Base-by-base conservation (phyloP, 2,329 filamentous ascomycete species). In the Calonectria fujianensis region DNA sequence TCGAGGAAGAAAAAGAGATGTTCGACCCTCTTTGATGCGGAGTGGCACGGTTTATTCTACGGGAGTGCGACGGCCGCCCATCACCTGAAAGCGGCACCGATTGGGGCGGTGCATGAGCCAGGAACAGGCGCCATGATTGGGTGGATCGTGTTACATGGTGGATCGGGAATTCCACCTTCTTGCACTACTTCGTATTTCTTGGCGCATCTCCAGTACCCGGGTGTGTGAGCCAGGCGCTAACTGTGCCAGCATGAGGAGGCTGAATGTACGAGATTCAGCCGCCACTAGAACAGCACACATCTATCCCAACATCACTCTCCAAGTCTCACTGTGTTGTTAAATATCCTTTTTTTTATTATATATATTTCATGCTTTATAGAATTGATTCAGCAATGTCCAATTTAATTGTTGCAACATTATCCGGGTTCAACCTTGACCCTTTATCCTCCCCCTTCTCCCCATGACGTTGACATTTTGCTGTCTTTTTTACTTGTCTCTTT, bases 21-120 rank as follows among this genome's bases (percentile, higher is more conserved):
- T 5, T 39, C 8, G 13, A 18, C 37, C 31, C 27, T 61, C 35
- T 41, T 41, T 63, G 57, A 41, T 61, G 57, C 57, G 29, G 35
- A 63, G 57, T 61, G 57, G 57, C 57, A 27, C 57, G n/a, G 57
- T 61, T 24, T 45, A 39, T 39, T 37, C 51, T 16, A n/a, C 11
- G 57, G 29, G 57, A 41, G 57, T 63, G 24, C n/a, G 57, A 63
- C 57, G 57, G 57, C 57, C 37, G 57, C 57, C 57, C 57, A 70
- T 70, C 61, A 69, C 51, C 72, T 59, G 68, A 74, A 74, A 63
- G 67, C 52, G 72, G 72, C 59, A 57, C 63, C 32, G 50, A 77
- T 75, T 78, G 79, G 74, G 79, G 79, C 79, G 75, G 79, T 80
- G 79, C 72, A 76, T 24, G 41, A 24, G 13, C 57, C 24, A 9